Evolutionary conservation across 2,329 filamentous ascomycete genomes (phyloP).

Genomic region (Ascochyta fabae): DNA sequence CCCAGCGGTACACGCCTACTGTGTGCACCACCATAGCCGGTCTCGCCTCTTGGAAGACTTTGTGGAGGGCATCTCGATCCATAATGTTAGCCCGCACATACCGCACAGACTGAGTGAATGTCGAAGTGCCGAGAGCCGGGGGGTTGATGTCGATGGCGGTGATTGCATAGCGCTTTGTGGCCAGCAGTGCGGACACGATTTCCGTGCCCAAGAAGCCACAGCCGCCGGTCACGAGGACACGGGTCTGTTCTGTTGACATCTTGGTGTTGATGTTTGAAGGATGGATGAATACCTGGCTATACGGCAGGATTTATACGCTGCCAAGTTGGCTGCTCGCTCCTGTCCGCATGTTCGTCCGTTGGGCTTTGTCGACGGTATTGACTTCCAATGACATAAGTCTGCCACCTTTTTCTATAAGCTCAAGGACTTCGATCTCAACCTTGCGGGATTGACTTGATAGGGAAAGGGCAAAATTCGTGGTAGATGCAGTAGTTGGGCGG

Average conservation of each 20-base stretch:
- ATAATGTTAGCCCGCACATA: constrained; percentile 53
- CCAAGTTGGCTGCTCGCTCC: constrained; percentile 18
- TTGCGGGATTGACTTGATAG: background rate
- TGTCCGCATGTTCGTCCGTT: constrained; percentile 11
- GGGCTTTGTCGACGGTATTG: background rate
- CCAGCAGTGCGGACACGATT: constrained; percentile 50
- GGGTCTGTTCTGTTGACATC: constrained; percentile 32
- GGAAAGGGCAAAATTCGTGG: background rate
- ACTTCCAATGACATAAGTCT: background rate
- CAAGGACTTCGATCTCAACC: background rate
- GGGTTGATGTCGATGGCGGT: constrained; percentile 51
- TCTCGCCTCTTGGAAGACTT: constrained; percentile 65
- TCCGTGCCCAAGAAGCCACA: constrained; percentile 55
- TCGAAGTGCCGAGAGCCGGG: constrained; percentile 37
- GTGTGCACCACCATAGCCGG: constrained; percentile 92
- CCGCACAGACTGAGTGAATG: constrained; percentile 32
- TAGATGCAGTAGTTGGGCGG: background rate
- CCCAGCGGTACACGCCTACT: constrained; percentile 61
- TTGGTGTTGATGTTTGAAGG: background rate
- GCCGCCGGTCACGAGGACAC: constrained; percentile 56
- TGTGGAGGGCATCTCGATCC: constrained; percentile 39
- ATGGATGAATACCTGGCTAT: background rate
- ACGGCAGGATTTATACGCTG: constrained; percentile 11
- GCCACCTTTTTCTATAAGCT: background rate
- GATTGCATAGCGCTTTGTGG: constrained; percentile 47